phyloP scores from a whole-genome alignment of 1,139 yeast species.

The Scheffersomyces lignicola region DNA sequence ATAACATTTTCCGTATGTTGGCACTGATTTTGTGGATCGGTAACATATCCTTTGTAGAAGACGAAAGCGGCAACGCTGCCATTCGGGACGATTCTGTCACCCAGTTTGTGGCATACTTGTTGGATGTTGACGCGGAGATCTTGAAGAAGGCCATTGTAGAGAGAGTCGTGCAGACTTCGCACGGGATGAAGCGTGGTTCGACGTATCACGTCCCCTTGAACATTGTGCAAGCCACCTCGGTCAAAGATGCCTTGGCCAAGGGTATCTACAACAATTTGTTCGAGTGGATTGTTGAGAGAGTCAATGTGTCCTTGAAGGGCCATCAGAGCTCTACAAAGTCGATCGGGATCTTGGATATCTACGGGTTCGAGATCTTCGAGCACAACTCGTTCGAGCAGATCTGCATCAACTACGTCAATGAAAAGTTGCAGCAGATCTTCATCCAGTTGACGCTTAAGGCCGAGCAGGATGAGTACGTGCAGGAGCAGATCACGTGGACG shows the following conservation, averaged over 20 bases:
- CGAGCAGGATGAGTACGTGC: conserved; percentile 95
- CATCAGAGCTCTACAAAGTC: conserved; percentile 48
- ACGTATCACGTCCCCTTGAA: conserved; percentile 94
- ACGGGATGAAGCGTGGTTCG: conserved; percentile 87
- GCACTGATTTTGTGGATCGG: conserved; percentile 95
- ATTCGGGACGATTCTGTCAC: conserved; percentile 86
- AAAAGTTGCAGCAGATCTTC: conserved; percentile 94
- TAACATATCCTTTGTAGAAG: conserved; percentile 81
- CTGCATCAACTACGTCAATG: conserved; percentile 96
- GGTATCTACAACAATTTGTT: conserved; percentile 90
- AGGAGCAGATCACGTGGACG: conserved; percentile 95
- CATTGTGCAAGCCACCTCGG: conserved; percentile 89
- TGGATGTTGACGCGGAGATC: conserved; percentile 73
- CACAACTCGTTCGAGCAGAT: conserved; percentile 96
- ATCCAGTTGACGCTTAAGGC: conserved; percentile 94
- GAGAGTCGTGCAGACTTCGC: conserved; percentile 85
- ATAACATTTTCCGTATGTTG: conserved; percentile 80
- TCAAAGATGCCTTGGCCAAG: conserved; percentile 92
- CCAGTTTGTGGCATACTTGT: conserved; percentile 86
- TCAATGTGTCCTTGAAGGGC: conserved; percentile 63
- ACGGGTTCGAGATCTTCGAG: conserved; percentile 97
- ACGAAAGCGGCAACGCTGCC: conserved; percentile 81
- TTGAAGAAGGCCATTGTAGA: conserved; percentile 72
- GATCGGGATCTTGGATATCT: conserved; percentile 94
- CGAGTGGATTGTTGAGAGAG: conserved; percentile 97